Evolutionary conservation across 225 moss, liverwort and hornwort genomes (phyloP), one percentile per base, ranked within the genome.

Genomic region (Bryum argenteum): DNA sequence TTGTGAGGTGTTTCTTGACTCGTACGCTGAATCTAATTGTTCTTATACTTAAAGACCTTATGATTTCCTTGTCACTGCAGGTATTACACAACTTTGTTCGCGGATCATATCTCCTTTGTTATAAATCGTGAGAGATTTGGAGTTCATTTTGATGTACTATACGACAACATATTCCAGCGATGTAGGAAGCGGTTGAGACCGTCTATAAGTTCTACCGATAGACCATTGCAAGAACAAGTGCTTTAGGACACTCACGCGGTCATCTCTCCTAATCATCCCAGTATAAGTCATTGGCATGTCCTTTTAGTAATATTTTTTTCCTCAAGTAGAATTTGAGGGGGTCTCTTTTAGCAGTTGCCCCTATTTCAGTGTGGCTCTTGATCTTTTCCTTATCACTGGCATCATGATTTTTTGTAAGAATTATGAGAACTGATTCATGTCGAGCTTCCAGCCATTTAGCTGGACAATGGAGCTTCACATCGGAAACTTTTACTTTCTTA

Each of bases 71-170:
- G 9, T 20, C 19, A 38, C 3, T 75, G 74, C 88, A 94, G 94
- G 94, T 93, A 96, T 69, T 87, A 91, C 42, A 85, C 87, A 42
- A 82, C 87, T 72, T 44, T 93, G 9, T 82, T 87, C 16, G 93
- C 84, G 13, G 96, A 96, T 76, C 96, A 96, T 69, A 89, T 96
- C 26, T 81, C 76, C 65, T 96, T 93, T 41, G 83, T 91, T 64
- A 82, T 96, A 37, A 89, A 83, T 61, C 87, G 83, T 24, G 87
- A 89, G 38, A 86, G 93, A 80, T 87, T 78, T 38, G 95, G 95
- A 66, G 79, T 91, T 37, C 86, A 86, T 58, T 96, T 90, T 69
- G 95, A 93, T 80, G 68, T 88, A 26, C 78, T 96, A 58, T 96
- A 96, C 53, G 93, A 93, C 70, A 75, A 57, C 55, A 91, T 95